phyloP scores from a whole-genome alignment of 2,329 filamentous ascomycete genomes.

The Pseudovirgaria hyperparasitica region DNA sequence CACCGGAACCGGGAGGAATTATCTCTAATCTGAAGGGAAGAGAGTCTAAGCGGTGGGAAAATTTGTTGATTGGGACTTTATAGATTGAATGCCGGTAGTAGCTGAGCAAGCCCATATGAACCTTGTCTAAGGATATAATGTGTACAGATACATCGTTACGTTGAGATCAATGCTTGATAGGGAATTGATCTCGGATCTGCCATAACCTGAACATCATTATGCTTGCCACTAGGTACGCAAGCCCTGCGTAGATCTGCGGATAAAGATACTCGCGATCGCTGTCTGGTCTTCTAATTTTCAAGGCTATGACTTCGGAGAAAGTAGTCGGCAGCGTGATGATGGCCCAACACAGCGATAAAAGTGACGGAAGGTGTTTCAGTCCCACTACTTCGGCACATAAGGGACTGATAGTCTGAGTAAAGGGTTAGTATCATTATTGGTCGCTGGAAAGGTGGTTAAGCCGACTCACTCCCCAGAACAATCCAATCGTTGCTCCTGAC shows the following conservation, averaged over 20 bases:
- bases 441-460: constrained; percentile 1
- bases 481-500: constrained; percentile 32
- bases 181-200: no score
- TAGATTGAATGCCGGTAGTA: no score
- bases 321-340: constrained; percentile 23
- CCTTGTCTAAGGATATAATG: no score
- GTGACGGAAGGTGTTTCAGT: constrained; percentile 25
- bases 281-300: constrained; percentile 22
- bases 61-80: no score
- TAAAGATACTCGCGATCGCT: constrained; percentile 21
- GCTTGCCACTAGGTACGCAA: constrained; percentile 23
- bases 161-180: no score
- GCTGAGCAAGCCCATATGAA: no score
- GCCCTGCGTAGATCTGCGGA: constrained; percentile 25
- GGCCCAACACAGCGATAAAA: constrained; percentile 27
- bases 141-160: no score
- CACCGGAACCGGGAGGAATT: no score
- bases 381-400: constrained; percentile 29
- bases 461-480: constrained; percentile 33
- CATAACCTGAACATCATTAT: no score
- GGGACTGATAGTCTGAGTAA: constrained; percentile 23
- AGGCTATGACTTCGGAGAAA: constrained; percentile 28
- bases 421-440: constrained; percentile 1
- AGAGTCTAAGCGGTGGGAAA: no score
- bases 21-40: no score